These are phyloP conservation scores for Komagataella populi DNA, from an alignment of 805 yeast genomes.

Conservation along the genomic window DNA sequence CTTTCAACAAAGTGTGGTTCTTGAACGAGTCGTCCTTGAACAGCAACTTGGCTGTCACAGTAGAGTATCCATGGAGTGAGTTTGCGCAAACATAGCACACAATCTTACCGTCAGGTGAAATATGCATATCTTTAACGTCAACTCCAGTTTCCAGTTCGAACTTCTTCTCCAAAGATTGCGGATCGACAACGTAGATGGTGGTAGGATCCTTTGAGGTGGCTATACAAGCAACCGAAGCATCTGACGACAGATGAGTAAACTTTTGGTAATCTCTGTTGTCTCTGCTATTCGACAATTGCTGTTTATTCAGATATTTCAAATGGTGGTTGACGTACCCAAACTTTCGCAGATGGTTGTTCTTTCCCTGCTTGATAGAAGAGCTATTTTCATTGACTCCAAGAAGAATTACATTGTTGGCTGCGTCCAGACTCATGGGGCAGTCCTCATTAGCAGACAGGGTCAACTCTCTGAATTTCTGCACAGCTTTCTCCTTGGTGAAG, in stretches of 20 bases:
- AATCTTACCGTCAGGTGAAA: slow-evolving; percentile 54
- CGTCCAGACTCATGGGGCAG: slow-evolving; percentile 76
- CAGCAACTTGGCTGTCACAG: slow-evolving; percentile 29
- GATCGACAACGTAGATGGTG: slow-evolving; percentile 45
- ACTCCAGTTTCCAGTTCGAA: slow-evolving; percentile 38
- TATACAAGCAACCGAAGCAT: slow-evolving; percentile 51
- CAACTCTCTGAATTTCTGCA: slow-evolving; percentile 49
- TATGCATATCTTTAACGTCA: slow-evolving; percentile 50
- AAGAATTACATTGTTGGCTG: slow-evolving; percentile 36
- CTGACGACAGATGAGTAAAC: slow-evolving; percentile 39
- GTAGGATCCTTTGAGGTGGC: slow-evolving; percentile 60
- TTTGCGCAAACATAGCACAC: slow-evolving; percentile 49
- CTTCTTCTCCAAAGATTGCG: slow-evolving; percentile 36
- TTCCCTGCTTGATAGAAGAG: slow-evolving; percentile 40
- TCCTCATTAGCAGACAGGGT: slow-evolving; percentile 55
- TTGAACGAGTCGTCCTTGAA: slow-evolving; percentile 8
- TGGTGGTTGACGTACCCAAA: slow-evolving; percentile 46
- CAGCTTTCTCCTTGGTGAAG: slow-evolving; percentile 17
- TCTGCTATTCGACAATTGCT: slow-evolving; percentile 38
- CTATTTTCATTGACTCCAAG: slow-evolving; percentile 69
- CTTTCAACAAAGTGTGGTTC: slow-evolving; percentile 13
- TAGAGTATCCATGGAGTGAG: slow-evolving; percentile 36
- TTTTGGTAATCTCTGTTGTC: slow-evolving; percentile 51
- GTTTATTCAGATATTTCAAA: slow-evolving; percentile 43
- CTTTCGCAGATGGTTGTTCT: slow-evolving; percentile 62